Evolutionary conservation across 805 yeast species (phyloP).

Genomic region (Lachancea fermentati): DNA sequence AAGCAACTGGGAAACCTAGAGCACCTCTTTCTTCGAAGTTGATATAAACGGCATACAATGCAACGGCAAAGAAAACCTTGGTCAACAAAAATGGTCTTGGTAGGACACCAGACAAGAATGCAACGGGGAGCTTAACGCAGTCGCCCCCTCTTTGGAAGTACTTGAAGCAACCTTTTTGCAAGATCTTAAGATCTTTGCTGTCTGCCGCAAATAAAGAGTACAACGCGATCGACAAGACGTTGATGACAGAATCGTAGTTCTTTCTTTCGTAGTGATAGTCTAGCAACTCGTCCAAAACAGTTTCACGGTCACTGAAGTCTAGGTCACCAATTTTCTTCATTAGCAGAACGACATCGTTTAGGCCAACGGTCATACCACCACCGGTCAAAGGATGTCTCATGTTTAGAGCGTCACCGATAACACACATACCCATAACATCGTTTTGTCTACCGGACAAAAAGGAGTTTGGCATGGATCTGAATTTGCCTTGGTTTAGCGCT

Average conservation of each 20-base stretch:
- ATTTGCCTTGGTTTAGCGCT: conserved; percentile 54
- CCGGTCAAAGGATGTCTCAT: conserved; percentile 99
- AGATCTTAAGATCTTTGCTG: conserved; percentile 50
- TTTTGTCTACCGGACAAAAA: conserved; percentile 75
- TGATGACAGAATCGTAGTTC: conserved; percentile 73
- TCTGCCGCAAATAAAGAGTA: conserved; percentile 90
- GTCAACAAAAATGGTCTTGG: conserved; percentile 73
- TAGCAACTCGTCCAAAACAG: conserved; percentile 50
- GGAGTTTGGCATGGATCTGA: conserved; percentile 91
- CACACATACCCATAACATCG: conserved; percentile 64
- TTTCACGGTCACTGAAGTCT: conserved; percentile 49
- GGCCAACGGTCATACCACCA: conserved; percentile 98
- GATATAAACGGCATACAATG: conserved; percentile 70
- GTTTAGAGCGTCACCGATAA: conserved; percentile 89
- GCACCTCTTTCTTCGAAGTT: conserved; percentile 65
- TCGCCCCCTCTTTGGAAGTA: conserved; percentile 84
- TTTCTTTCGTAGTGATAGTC: conserved; percentile 78
- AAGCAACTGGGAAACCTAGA: conserved; percentile 60
- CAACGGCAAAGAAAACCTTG: conserved; percentile 86
- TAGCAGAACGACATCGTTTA: conserved; percentile 71
- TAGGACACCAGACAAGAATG: conserved; percentile 73
- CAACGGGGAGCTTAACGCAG: conserved; percentile 72
- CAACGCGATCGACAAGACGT: conserved; percentile 84
- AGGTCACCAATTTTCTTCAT: conserved; percentile 41
- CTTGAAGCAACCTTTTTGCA: conserved; percentile 84